These are phyloP conservation scores for Funneliformis geosporum DNA, from an alignment of 192 early-diverging fungal genomes.

Conservation along the genomic window DNA sequence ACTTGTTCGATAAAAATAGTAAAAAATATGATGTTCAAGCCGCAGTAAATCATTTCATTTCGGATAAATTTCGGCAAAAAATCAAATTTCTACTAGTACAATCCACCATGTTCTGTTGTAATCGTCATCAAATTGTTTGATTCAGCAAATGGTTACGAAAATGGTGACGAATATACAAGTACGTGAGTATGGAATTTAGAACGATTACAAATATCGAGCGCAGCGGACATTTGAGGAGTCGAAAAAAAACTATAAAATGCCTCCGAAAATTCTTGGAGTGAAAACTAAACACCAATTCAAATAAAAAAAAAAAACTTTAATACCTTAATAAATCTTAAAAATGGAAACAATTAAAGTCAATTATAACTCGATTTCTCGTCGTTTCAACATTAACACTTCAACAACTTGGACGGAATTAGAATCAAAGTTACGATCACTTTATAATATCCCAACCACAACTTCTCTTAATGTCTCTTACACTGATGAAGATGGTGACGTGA, in stretches of 20 bases:
- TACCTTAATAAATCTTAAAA: neutral
- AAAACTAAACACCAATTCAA: neutral
- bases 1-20: no score
- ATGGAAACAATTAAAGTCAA: constrained; percentile 22
- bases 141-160: neutral
- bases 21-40: no score
- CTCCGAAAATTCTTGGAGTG: neutral
- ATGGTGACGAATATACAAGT: neutral
- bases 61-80: neutral
- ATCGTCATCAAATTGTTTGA: neutral
- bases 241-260: neutral
- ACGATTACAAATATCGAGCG: no score
- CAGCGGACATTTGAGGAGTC: neutral
- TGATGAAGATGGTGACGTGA: constrained; percentile 27
- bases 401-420: neutral
- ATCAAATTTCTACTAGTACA: neutral
- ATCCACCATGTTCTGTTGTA: neutral
- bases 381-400: neutral
- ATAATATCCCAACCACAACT: neutral
- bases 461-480: neutral
- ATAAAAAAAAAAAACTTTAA: neutral
- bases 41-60: neutral
- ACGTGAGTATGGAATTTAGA: no score
- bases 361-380: constrained; percentile 11
- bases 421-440: neutral